These are phyloP conservation scores for Trichomonas tenax DNA, from an alignment of 208 protist genomes.

Conservation along the genomic window DNA sequence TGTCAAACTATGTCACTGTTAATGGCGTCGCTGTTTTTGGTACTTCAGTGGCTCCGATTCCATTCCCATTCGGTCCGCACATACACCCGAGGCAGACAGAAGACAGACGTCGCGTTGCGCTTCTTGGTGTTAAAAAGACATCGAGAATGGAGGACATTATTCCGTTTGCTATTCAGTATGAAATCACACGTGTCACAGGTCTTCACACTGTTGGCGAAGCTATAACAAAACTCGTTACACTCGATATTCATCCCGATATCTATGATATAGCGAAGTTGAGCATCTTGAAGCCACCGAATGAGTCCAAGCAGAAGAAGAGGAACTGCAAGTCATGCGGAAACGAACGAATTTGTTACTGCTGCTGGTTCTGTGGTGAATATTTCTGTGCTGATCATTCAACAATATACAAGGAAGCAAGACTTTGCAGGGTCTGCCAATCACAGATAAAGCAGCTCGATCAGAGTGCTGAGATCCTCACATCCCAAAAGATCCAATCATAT, in stretches of 20 bases:
- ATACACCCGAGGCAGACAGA: background rate
- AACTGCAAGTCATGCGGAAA: background rate
- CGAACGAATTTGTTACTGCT: background rate
- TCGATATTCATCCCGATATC: background rate
- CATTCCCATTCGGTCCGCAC: background rate
- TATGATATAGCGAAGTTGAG: background rate
- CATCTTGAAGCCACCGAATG: background rate
- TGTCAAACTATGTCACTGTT: background rate
- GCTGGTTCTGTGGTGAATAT: background rate
- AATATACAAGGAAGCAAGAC: background rate
- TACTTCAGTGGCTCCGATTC: background rate
- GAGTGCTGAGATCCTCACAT: background rate
- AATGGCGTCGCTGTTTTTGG: background rate
- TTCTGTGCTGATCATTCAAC: background rate
- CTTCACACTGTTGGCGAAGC: background rate
- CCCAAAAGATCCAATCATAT: background rate
- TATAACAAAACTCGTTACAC: background rate
- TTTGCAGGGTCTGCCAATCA: background rate
- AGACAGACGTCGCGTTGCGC: background rate
- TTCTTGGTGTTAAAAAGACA: background rate
- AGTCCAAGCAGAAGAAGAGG: background rate
- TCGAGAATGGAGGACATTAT: background rate
- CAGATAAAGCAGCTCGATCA: background rate
- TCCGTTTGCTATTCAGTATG: background rate
- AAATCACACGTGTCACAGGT: background rate